phyloP scores from a whole-genome alignment of 768 basidiomycete genomes.

The Piloderma croceum region DNA sequence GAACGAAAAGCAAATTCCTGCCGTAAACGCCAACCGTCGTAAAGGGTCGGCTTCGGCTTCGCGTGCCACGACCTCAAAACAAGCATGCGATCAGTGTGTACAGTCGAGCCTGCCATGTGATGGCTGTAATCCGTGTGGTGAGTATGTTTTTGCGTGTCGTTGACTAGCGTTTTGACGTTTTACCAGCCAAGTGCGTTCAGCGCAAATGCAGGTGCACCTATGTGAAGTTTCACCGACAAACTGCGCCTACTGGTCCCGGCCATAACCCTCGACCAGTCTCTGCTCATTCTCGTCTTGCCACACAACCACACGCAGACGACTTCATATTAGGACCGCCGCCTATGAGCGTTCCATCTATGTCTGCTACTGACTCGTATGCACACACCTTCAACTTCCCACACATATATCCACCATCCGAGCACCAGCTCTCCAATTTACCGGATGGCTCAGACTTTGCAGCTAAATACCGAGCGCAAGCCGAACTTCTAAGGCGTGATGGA shows the following conservation, averaged over 20 bases:
- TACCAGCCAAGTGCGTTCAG: conserved; percentile 64
- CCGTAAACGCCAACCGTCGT: conserved; percentile 36
- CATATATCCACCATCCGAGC: no score
- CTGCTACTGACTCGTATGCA: conserved; percentile 19
- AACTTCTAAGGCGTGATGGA: conserved; percentile 34
- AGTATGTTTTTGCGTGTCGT: conserved; percentile 20
- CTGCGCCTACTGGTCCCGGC: conserved; percentile 71
- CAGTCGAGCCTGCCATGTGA: conserved; percentile 72
- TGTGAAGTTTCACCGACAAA: conserved; percentile 79
- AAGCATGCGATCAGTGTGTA: conserved; percentile 83
- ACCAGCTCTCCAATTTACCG: conserved; percentile 1
- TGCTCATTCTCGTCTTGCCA: conserved; percentile 22
- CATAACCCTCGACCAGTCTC: conserved; percentile 39
- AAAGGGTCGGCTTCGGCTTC: conserved; percentile 65
- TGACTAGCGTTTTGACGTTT: background rate
- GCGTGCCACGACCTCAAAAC: conserved; percentile 72
- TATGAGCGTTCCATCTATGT: conserved; percentile 25
- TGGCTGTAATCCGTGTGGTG: conserved; percentile 74
- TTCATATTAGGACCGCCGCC: conserved; percentile 38
- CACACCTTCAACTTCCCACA: conserved; percentile 17
- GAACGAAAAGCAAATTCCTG: conserved; percentile 49
- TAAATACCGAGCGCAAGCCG: conserved; percentile 44
- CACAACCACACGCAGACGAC: conserved; percentile 32
- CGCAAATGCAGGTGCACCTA: conserved; percentile 73
- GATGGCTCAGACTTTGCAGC: conserved; percentile 33